Evolutionary conservation across 176 grass and related monocot species (phyloP).

Genomic region (Saccharum spontaneum): DNA sequence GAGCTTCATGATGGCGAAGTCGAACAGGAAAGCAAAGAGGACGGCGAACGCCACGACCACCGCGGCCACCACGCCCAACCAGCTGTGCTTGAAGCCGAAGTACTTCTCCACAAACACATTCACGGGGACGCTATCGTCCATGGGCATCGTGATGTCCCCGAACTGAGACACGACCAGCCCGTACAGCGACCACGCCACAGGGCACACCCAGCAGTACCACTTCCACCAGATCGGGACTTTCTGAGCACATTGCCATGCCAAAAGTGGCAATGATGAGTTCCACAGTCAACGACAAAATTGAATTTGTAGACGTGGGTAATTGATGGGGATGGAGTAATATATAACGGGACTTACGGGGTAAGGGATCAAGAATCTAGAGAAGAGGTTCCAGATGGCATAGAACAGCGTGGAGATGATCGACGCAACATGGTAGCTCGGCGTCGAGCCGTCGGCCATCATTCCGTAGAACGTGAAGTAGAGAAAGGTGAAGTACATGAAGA

Average conservation of each 20-base stretch:
- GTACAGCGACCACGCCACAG: constrained; percentile 73
- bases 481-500: constrained; percentile 82
- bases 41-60: constrained; percentile 48
- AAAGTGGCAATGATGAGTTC: neutral
- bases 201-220: constrained; percentile 80
- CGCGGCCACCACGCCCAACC: constrained; percentile 56
- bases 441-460: constrained; percentile 85
- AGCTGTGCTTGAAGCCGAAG: constrained; percentile 73
- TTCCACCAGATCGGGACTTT: constrained; percentile 85
- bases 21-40: constrained; percentile 67
- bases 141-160: constrained; percentile 39
- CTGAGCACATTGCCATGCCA: constrained; percentile 32
- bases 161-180: constrained; percentile 76
- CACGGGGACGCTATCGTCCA: constrained; percentile 35
- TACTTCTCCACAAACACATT: constrained; percentile 50
- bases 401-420: constrained; percentile 66
- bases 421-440: constrained; percentile 72
- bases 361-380: constrained; percentile 71
- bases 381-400: constrained; percentile 77
- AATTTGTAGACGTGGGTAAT: too few relatives aligned
- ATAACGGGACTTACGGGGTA: constrained; percentile 43
- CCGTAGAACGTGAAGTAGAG: constrained; percentile 98
- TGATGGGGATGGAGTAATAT: too few relatives aligned
- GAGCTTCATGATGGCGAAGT: constrained; percentile 71
- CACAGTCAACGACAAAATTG: neutral